Base-by-base conservation (phyloP, 2,329 filamentous ascomycete genomes). In the Claviceps spartinae region DNA sequence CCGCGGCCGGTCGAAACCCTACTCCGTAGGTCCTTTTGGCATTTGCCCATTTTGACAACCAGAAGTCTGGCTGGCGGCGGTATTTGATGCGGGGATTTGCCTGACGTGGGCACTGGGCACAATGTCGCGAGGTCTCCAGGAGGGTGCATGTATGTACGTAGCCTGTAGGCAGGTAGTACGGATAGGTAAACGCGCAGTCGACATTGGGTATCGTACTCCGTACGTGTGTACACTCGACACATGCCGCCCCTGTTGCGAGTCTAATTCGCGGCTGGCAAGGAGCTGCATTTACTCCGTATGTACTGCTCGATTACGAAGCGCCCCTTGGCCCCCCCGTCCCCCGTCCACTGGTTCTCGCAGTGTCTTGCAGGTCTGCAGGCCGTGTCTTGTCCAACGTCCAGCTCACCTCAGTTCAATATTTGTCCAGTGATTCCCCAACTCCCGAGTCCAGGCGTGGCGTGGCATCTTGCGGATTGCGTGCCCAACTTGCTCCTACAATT, bases 1-100 rank as follows among this genome's bases (percentile, higher is more conserved):
- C 49, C 8, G 49, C 49, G 42, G 49, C 41, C 49, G 42, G 49
- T 50, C 30, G 40, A 45, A 46, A 50, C 18, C 26, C 16, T 34
- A 34, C 3, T 34, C 8, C 9, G 30, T 34, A 34, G 38, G 11
- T 9, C n/a, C 9, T 34, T 40, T 20, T 22, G 22, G 22, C 22
- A 22, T 22, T 22, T 34, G 48, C n/a, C 9, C n/a, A 34, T 43
- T 22, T 22, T 2, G n/a, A 34, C 14, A 30, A 44, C 44, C 11
- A n/a, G 18, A 16, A 36, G 9, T 46, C 22, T 49, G 16, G 38
- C 38, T 43, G 47, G 24, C 38, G 38, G n/a, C 38, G 5, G 24
- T 34, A 24, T 24, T 42, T 49, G 26, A 24, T 42, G 38, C 7
- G 9, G 9, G 30, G 3, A 34, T 4, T 41, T 48, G 24, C 47